phyloP scores from a whole-genome alignment of 805 yeast species.

The Teunomyces tritomae region DNA sequence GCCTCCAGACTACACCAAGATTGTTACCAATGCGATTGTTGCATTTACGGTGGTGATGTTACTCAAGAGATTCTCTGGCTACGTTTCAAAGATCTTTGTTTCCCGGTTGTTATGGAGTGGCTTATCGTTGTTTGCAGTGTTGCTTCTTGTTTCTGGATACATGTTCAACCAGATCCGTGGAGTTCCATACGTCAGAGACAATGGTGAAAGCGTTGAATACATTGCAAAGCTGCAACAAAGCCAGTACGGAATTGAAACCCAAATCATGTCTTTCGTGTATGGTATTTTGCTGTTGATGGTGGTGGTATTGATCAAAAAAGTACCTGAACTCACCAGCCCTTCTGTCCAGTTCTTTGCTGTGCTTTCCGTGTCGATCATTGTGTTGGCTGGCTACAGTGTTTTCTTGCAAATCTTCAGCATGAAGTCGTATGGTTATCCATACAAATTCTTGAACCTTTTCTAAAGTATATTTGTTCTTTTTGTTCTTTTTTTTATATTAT shows the following conservation, averaged over 20 bases:
- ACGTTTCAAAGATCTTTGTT: conserved; percentile 40
- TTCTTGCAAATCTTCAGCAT: conserved; percentile 62
- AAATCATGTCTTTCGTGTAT: conserved; percentile 71
- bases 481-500: conserved; percentile 3
- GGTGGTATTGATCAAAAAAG: conserved; percentile 56
- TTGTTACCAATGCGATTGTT: conserved; percentile 32
- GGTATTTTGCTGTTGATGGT: conserved; percentile 62
- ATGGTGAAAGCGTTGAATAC: conserved; percentile 30
- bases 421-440: conserved; percentile 80
- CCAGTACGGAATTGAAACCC: conserved; percentile 89
- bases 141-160: conserved; percentile 81
- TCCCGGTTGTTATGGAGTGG: conserved; percentile 73
- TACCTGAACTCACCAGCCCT: conserved; percentile 46
- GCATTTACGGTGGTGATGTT: conserved; percentile 29
- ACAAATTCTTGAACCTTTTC: conserved; percentile 41
- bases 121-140: conserved; percentile 55
- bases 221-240: conserved; percentile 60
- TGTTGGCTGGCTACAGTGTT: conserved; percentile 61
- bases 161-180: conserved; percentile 90
- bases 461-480: conserved; percentile 12
- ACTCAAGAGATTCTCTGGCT: conserved; percentile 22
- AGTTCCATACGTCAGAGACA: conserved; percentile 58
- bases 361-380: conserved; percentile 36
- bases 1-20: conserved; percentile 43
- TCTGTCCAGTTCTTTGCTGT: conserved; percentile 51